Evolutionary conservation across 768 basidiomycete genomes (phyloP), one percentile per base, ranked within the genome.

Genomic region (Chalciporus piperatus): DNA sequence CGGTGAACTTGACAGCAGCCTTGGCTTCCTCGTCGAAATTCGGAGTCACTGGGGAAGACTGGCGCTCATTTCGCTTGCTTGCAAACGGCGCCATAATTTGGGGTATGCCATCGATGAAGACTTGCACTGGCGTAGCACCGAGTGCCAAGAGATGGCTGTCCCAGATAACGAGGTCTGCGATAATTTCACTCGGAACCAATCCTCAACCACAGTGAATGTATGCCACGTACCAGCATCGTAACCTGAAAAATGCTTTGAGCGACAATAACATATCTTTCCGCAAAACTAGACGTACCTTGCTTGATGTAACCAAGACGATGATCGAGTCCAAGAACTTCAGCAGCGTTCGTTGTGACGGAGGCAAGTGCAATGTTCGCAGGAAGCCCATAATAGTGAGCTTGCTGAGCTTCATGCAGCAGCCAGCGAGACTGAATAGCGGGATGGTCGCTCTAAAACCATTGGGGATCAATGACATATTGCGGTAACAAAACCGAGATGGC

Each of bases 391-490:
- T 84, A 87, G 62, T 87, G 82, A 1, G 87, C 89, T 67, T 89
- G 88, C 59, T 91, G 89, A 4, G 92, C 91, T 66, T 95, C 92
- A 57, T 83, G 88, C 19, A 92, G 63, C 10, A 96, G 76, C 68
- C 86, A 85, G 4, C 92, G 81, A 6, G 85, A 85, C 51, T 92
- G 80, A 42, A 83, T 59, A 2, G 70, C 75, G 1, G 84, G 80
- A 57, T 87, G 85, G 58, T 87, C 84, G 45, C 84, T 85, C 86
- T 88, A 51, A 8, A 9, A 10, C 8, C 32, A 32, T 47, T 8
- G 23, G n/a, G 7, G 20, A 20, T 56, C 19, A 52, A 38, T 6
- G 23, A 40, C 41, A 9, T 17, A 4, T 33, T 30, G 20, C 4
- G 59, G 37, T 27, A 14, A 41, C 19, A 3, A 8, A 27, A 9